Evolutionary conservation across 495 filamentous ascomycete species (phyloP).

Genomic region (Talaromyces liani): DNA sequence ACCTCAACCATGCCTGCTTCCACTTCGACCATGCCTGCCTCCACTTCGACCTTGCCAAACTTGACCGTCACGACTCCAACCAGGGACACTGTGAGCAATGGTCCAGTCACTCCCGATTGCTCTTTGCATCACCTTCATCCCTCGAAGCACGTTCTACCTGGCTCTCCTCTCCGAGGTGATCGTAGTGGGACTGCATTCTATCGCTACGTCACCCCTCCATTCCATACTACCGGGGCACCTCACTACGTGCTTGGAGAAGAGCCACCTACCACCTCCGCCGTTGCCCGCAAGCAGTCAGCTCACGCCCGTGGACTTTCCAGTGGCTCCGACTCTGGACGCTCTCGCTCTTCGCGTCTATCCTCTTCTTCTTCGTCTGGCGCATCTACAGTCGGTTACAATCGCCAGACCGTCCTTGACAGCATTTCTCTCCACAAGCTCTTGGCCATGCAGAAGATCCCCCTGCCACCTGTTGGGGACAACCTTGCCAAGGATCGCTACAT

Average conservation of each 20-base stretch:
- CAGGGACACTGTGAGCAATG: not conserved
- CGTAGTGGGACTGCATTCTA: not conserved
- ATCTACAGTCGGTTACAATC: not conserved
- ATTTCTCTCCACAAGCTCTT: not conserved
- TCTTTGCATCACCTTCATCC: not conserved
- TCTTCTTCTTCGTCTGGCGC: not conserved
- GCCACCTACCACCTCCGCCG: too few relatives aligned
- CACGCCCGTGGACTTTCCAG: not conserved
- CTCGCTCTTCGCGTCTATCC: not conserved
- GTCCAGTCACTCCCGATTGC: not conserved
- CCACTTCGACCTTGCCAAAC: not conserved
- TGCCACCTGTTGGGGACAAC: not conserved
- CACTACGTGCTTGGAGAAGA: not conserved
- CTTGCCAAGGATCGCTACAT: slow-evolving; percentile 55
- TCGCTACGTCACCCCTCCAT: not conserved
- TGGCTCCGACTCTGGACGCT: not conserved
- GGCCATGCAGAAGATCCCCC: not conserved
- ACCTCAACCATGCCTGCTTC: not conserved
- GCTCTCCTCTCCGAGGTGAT: not conserved
- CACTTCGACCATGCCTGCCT: too few relatives aligned
- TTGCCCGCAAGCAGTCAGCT: not conserved
- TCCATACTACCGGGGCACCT: not conserved
- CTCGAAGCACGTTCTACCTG: not conserved
- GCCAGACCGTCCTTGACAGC: not conserved
- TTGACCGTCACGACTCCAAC: not conserved